Evolutionary conservation across 371 early-diverging fungal species (phyloP).

Genomic region (Choanephora cucurbitarum): DNA sequence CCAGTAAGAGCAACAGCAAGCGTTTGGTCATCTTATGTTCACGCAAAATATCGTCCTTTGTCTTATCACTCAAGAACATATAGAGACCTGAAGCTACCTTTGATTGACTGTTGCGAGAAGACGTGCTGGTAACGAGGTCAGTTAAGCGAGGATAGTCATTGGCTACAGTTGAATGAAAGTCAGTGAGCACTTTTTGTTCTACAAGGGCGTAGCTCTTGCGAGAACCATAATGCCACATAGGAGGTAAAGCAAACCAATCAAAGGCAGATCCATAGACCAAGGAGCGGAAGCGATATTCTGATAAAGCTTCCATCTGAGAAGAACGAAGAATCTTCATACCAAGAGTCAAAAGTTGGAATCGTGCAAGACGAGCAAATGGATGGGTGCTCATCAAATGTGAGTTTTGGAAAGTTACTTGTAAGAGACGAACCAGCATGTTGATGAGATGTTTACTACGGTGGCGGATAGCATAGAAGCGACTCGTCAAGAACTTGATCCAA

Average conservation of each 20-base stretch:
- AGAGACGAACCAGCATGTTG: slow-evolving; percentile 70
- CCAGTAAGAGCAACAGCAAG: slow-evolving; percentile 74
- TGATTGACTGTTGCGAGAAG: slow-evolving; percentile 37
- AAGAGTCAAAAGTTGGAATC: slow-evolving; percentile 77
- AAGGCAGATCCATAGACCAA: slow-evolving; percentile 69
- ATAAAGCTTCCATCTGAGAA: slow-evolving; percentile 68
- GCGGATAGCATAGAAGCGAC: slow-evolving; percentile 81
- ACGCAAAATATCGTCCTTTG: slow-evolving; percentile 27
- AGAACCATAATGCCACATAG: slow-evolving; percentile 72
- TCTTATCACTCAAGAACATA: slow-evolving; percentile 44
- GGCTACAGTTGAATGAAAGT: slow-evolving; percentile 67
- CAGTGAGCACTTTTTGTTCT: slow-evolving; percentile 70
- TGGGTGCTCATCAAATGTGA: slow-evolving; percentile 66
- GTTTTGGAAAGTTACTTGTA: slow-evolving; percentile 76
- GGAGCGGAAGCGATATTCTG: slow-evolving; percentile 62
- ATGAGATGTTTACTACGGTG: slow-evolving; percentile 76
- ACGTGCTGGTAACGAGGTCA: slow-evolving; percentile 48
- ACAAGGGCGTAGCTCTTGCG: slow-evolving; percentile 64
- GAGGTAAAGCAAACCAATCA: slow-evolving; percentile 73
- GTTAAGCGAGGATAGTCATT: slow-evolving; percentile 65
- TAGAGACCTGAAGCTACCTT: slow-evolving; percentile 47
- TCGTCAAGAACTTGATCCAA: slow-evolving; percentile 85
- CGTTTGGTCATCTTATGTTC: slow-evolving; percentile 26
- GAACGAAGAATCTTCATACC: slow-evolving; percentile 78
- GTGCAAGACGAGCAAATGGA: slow-evolving; percentile 74